These are phyloP conservation scores for Cochlearia excelsa DNA, from an alignment of 345 rosid species.

Conservation along the genomic window DNA sequence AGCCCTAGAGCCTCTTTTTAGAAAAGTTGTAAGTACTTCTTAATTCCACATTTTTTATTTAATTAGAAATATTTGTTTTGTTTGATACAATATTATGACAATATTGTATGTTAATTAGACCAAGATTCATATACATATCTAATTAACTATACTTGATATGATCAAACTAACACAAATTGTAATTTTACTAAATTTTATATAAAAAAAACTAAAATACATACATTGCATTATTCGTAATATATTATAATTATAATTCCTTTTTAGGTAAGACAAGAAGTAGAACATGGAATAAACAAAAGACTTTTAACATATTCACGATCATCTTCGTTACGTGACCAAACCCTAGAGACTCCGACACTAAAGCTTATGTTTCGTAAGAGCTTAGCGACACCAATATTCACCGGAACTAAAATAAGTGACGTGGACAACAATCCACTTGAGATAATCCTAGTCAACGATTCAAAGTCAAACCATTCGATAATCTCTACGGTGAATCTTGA, in stretches of 20 bases:
- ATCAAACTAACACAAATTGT: too few relatives aligned
- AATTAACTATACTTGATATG: too few relatives aligned
- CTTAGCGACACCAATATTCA: slow-evolving; percentile 43
- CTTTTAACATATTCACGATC: slow-evolving; percentile 39
- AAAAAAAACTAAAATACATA: too few relatives aligned
- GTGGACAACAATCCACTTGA: slow-evolving; percentile 46
- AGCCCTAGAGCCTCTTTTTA: slow-evolving; percentile 75
- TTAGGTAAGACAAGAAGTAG: slow-evolving; percentile 82
- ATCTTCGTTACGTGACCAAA: slow-evolving; percentile 25
- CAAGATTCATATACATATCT: background rate
- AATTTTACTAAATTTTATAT: too few relatives aligned
- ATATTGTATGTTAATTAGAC: slow-evolving; percentile 9
- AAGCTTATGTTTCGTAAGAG: slow-evolving; percentile 30
- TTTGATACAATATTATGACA: background rate
- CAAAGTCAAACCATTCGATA: slow-evolving; percentile 18
- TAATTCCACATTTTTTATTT: background rate
- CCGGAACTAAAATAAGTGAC: slow-evolving; percentile 63
- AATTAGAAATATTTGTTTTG: background rate
- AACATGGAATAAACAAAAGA: slow-evolving; percentile 42
- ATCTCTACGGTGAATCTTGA: slow-evolving; percentile 33
- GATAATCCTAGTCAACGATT: slow-evolving; percentile 44
- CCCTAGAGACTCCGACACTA: slow-evolving; percentile 16
- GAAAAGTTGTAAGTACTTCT: slow-evolving; percentile 64
- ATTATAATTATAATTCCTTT: too few relatives aligned
- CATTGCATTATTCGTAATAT: too few relatives aligned